Conservation (phyloP, 2,329 filamentous ascomycete genomes). For the Penicillium hordei region DNA sequence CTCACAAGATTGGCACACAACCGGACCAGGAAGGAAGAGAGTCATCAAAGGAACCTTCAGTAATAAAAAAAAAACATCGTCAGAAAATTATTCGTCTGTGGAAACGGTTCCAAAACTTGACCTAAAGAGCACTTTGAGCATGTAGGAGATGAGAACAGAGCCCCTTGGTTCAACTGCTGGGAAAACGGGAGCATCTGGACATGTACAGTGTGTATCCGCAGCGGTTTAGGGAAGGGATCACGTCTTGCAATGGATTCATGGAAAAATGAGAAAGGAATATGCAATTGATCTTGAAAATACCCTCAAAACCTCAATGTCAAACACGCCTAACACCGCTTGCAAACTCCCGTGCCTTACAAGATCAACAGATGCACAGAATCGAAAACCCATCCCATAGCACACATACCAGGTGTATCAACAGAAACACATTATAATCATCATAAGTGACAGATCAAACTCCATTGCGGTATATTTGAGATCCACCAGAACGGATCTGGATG, state of each 20-base stretch:
- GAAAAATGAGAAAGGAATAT: slow-evolving; percentile 5
- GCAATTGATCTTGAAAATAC: slow-evolving; percentile 6
- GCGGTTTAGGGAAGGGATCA: neutral
- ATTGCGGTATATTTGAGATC: slow-evolving; percentile 51
- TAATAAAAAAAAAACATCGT: too few relatives aligned
- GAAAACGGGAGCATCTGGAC: neutral
- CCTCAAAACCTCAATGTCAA: slow-evolving; percentile 10
- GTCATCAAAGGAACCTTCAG: neutral
- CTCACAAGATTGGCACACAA: neutral
- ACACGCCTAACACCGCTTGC: slow-evolving; percentile 17
- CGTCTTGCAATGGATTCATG: neutral
- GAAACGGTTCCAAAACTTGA: too few relatives aligned
- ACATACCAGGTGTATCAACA: slow-evolving; percentile 21
- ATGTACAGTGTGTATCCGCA: neutral
- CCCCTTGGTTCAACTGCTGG: neutral
- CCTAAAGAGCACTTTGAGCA: neutral
- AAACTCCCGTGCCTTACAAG: slow-evolving; percentile 22
- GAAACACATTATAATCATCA: slow-evolving; percentile 24
- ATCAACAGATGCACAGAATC: slow-evolving; percentile 18
- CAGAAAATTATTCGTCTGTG: neutral
- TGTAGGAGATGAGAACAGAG: neutral
- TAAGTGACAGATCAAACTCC: slow-evolving; percentile 36
- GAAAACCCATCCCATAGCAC: slow-evolving; percentile 18
- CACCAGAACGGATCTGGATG: slow-evolving; percentile 51
- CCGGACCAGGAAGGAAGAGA: neutral